These are phyloP conservation scores for Imleria badia DNA, from an alignment of 768 basidiomycete genomes.

Conservation along the genomic window DNA sequence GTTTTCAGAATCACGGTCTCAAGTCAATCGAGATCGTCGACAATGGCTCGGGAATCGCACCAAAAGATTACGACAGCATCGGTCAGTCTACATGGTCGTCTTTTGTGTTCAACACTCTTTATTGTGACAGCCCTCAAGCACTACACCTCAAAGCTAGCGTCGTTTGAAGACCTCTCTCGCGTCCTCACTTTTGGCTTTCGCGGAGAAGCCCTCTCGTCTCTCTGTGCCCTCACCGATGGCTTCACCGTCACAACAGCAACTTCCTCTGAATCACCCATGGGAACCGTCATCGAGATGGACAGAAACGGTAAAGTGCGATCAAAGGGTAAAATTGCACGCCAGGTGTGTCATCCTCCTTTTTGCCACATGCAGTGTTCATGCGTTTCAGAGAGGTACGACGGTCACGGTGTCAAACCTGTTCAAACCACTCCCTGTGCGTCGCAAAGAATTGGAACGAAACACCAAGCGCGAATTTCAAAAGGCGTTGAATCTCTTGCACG, in stretches of 20 bases:
- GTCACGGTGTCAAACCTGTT: constrained; percentile 73
- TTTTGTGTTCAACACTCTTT: not conserved
- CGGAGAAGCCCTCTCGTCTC: constrained; percentile 92
- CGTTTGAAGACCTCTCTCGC: constrained; percentile 68
- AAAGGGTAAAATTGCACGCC: constrained; percentile 67
- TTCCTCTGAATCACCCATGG: constrained; percentile 68
- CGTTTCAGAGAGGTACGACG: constrained; percentile 83
- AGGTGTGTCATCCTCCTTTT: constrained; percentile 45
- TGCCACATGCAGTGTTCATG: not conserved
- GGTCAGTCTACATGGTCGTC: constrained; percentile 48
- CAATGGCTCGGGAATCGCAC: constrained; percentile 85
- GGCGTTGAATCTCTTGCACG: constrained; percentile 75
- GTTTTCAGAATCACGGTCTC: constrained; percentile 86
- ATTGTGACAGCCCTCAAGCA: constrained; percentile 74
- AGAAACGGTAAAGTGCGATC: constrained; percentile 58
- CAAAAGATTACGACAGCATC: constrained; percentile 72
- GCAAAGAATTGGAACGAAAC: constrained; percentile 89
- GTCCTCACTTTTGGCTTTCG: constrained; percentile 91
- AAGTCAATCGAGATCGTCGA: constrained; percentile 85
- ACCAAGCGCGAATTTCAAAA: constrained; percentile 88
- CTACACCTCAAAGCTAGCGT: constrained; percentile 86
- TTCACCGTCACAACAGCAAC: constrained; percentile 78
- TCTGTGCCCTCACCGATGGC: constrained; percentile 78
- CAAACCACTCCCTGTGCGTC: constrained; percentile 79
- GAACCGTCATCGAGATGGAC: constrained; percentile 74